Evolutionary conservation across 2,329 filamentous ascomycete genomes (phyloP).

Genomic region (Akanthomyces uredinophilus): DNA sequence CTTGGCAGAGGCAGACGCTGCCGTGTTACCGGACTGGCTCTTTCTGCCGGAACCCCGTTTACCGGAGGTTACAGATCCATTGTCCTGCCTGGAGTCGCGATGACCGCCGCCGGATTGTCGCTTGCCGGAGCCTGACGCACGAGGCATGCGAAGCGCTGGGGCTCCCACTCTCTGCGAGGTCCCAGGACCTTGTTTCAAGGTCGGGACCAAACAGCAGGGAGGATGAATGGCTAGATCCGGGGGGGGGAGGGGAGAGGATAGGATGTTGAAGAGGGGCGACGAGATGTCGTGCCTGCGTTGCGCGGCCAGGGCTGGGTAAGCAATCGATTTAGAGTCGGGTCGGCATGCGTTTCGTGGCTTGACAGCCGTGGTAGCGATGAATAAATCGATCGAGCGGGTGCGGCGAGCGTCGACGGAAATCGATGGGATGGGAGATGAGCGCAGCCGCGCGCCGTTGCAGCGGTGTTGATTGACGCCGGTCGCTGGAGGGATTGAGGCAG

Average conservation of each 20-base stretch:
- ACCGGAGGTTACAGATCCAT: conserved; percentile 67
- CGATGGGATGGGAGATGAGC: neutral
- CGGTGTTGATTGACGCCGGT: neutral
- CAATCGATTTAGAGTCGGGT: neutral
- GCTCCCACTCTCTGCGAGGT: conserved; percentile 32
- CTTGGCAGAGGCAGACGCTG: conserved; percentile 33
- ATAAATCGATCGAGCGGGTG: too few relatives aligned
- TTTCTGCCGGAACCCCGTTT: conserved; percentile 38
- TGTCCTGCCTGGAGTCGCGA: conserved; percentile 76
- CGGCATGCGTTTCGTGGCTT: conserved; percentile 9
- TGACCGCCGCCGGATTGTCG: conserved; percentile 60
- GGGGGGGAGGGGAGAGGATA: conserved; percentile 11
- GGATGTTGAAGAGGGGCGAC: conserved; percentile 12
- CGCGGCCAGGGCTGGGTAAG: neutral
- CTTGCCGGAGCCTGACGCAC: conserved; percentile 53
- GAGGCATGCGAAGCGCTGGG: conserved; percentile 52
- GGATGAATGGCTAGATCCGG: conserved; percentile 19
- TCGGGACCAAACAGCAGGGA: conserved; percentile 32
- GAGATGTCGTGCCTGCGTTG: conserved; percentile 4
- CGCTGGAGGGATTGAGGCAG: neutral
- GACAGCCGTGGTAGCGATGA: neutral
- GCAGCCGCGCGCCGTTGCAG: neutral
- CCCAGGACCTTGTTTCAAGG: conserved; percentile 30
- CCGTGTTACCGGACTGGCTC: conserved; percentile 35
- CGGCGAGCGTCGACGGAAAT: neutral